Base-by-base conservation (phyloP, 1,284 basidiomycete species). In the Sanghuangporus sanghuang region DNA sequence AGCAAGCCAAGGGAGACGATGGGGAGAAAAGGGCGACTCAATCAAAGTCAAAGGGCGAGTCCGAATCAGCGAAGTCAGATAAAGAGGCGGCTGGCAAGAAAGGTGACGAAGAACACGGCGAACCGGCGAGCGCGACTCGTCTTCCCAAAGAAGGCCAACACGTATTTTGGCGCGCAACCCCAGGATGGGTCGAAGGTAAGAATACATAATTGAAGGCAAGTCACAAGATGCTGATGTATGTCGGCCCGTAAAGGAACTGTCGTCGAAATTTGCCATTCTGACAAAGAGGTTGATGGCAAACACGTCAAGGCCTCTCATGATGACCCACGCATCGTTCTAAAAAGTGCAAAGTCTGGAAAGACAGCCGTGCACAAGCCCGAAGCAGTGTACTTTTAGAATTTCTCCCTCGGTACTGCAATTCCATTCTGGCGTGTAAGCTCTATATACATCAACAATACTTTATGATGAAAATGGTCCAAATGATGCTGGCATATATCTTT, bases 271-370 rank as follows among this genome's bases (percentile, higher is more conserved):
- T 8, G 40, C 1, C 35, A 59, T 40, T 56, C 59, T 6, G 61
- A 62, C n/a, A 65, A 62, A n/a, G 60, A 59, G 8, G 56, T 65
- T 6, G 48, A 54, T 18, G 64, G 64, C 21, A 62, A 50, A 11
- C 56, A 53, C 21, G 60, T 59, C 12, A 65, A 65, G 35, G 64
- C 60, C 12, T 65, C 64, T 12, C 18, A 65, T 21, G 35, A 59
- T 32, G 64, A 65, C 16, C 64, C 64, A 5, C 59, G 64, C 40
- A 59, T 65, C 16, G 50, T 62, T 21, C 53, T 65, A 18, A 39
- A 65, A 21, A 65, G 64, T 40, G 38, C 61, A 23, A 65, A 59
- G 49, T 62, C 64, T 23, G 64, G 64, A 6, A 65, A 65, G 49
- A 58, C n/a, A 42, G 64, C 64, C 1, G 55, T 62, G 23, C 64